Evolutionary conservation across 441 rosid species (phyloP).

Genomic region (Bruguiera hainesii): DNA sequence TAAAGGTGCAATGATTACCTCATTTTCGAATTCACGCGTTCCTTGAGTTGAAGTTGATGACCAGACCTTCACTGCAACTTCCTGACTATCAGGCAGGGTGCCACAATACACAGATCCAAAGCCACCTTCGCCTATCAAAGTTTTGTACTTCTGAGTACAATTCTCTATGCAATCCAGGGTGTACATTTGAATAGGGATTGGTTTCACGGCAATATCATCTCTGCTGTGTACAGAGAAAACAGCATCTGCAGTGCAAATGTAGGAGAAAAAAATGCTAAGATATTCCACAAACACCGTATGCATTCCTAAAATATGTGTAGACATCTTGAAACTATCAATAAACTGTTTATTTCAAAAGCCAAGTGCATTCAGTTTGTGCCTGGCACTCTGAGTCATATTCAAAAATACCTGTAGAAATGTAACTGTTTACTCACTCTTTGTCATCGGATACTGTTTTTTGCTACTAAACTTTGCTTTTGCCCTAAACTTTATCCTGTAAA

Average conservation of each 20-base stretch:
- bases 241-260: slow-evolving; percentile 41
- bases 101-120: slow-evolving; percentile 72
- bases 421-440: slow-evolving; percentile 49
- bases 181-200: slow-evolving; percentile 45
- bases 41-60: slow-evolving; percentile 79
- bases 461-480: slow-evolving; percentile 21
- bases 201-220: slow-evolving; percentile 38
- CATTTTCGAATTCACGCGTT: slow-evolving; percentile 71
- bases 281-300: no score
- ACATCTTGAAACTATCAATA: no score
- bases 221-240: slow-evolving; percentile 46
- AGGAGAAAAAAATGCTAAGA: not conserved
- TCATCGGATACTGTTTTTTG: slow-evolving; percentile 26
- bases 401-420: slow-evolving; percentile 1
- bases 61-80: slow-evolving; percentile 78
- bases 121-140: slow-evolving; percentile 72
- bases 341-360: no score
- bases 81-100: slow-evolving; percentile 60
- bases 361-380: no score
- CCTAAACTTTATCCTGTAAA: slow-evolving; percentile 29
- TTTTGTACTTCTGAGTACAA: slow-evolving; percentile 51
- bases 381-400: not conserved
- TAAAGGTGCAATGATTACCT: slow-evolving; percentile 35
- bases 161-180: slow-evolving; percentile 46
- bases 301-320: no score